These are phyloP conservation scores for Aspergillus taichungensis DNA, from an alignment of 495 filamentous ascomycete species.

Conservation along the genomic window DNA sequence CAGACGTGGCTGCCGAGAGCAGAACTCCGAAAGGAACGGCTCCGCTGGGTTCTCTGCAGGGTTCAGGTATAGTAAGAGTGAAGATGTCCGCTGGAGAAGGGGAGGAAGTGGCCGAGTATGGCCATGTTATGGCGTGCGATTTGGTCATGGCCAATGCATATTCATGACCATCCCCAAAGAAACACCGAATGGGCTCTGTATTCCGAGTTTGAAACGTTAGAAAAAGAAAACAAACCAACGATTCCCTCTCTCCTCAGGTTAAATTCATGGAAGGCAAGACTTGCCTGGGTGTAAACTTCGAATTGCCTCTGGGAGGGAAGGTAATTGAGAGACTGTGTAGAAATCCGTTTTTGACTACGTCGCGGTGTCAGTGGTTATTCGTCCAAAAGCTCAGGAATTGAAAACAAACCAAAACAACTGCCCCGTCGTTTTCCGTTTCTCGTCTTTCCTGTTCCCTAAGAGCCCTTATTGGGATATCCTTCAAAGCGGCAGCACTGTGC, in stretches of 20 bases:
- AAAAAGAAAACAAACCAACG: background rate
- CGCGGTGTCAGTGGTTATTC: conserved; percentile 13
- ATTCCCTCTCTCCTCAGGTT: no score
- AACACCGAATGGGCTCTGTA: conserved; percentile 39
- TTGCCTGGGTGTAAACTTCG: conserved; percentile 52
- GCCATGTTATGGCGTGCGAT: conserved; percentile 78
- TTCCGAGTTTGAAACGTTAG: conserved; percentile 10
- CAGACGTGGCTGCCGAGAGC: conserved; percentile 61
- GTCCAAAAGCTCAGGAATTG: background rate
- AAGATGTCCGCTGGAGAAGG: conserved; percentile 59
- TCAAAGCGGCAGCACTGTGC: conserved; percentile 20
- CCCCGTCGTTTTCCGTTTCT: conserved; percentile 45
- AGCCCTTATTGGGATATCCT: conserved; percentile 51
- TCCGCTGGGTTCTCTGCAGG: conserved; percentile 53
- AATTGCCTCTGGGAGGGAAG: conserved; percentile 67
- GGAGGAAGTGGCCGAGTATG: conserved; percentile 53
- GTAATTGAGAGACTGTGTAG: conserved; percentile 78
- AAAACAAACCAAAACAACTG: conserved; percentile 51
- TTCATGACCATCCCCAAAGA: conserved; percentile 53
- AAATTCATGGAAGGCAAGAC: conserved; percentile 2
- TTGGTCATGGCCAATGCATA: conserved; percentile 75
- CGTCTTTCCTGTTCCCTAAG: conserved; percentile 43
- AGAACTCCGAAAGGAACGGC: conserved; percentile 72
- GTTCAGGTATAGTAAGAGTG: conserved; percentile 64
- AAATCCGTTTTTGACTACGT: conserved; percentile 74